Evolutionary conservation across 139 green algal species (phyloP), one percentile per base, ranked within the genome.

Genomic region (Chlorella sorokiniana): DNA sequence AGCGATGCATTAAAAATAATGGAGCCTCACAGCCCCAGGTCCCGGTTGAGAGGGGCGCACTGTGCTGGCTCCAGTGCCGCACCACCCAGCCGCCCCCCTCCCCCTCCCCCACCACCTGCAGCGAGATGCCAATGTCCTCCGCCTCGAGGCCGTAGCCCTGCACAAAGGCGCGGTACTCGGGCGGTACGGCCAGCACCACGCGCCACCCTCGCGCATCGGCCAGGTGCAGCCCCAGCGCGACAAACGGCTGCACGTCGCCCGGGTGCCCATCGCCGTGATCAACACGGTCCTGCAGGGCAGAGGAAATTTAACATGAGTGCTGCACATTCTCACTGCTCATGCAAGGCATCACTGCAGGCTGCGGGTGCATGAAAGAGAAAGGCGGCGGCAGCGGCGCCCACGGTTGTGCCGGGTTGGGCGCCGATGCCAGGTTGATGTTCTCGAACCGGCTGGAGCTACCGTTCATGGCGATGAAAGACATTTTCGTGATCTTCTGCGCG

Each of bases 191-290:
- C 23, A 95, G 62, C 1, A 88, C 78, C 67, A 94, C 90, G 0
- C 86, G 56, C 78, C 68, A 78, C 18, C 79, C 59, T 10, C 61
- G 44, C 31, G 31, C 45, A n/a, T 78, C 31, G 31, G n/a, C 8
- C 31, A 95, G 81, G 79, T 86, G 67, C 1, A 91, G 72, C 1
- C 88, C 91, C 33, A 96, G 88, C 33, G 91, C 90, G 10, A 94
- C 87, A 83, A 95, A 95, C 2, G 93, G 93, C 84, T 96, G 92
- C 70, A 96, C 91, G 76, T 96, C 92, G 14, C 91, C 6, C 90
- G 86, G 0, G 92, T 96, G 68, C 93, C 93, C 29, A 93, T 83
- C 83, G 0, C 92, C 73, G 79, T 91, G 73, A 72, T 35, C 5
- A 74, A 27, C 52, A 85, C 41, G 59, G n/a, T 44, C 18, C 56